Conservation (phyloP, 257 asterid species). For the Nicotiana tomentosiformis region DNA sequence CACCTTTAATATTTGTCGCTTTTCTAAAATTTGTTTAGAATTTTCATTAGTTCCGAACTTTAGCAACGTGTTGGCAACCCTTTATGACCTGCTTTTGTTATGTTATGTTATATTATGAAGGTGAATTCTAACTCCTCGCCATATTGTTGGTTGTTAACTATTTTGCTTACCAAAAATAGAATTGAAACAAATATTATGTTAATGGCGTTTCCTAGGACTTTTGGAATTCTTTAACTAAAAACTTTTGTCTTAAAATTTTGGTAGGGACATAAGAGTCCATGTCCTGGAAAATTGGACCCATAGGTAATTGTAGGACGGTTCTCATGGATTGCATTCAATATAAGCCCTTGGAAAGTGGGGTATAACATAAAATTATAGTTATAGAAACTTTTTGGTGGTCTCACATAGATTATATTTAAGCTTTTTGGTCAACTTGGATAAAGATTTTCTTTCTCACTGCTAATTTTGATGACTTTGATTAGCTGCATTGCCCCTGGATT, state of each 20-base stretch:
- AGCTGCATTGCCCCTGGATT: constrained; percentile 4
- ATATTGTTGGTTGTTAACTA: background rate
- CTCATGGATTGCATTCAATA: background rate
- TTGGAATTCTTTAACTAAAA: background rate
- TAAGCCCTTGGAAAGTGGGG: background rate
- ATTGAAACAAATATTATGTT: background rate
- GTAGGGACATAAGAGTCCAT: background rate
- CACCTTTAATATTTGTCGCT: background rate
- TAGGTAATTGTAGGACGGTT: constrained; percentile 1
- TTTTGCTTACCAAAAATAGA: background rate
- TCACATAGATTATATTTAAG: background rate
- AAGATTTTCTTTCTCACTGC: background rate
- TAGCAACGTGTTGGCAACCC: background rate
- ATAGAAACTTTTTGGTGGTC: background rate
- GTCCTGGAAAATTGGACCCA: background rate
- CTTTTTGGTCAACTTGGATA: background rate
- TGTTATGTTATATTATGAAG: background rate
- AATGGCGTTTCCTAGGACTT: background rate
- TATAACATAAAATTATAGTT: background rate
- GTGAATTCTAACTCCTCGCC: background rate
- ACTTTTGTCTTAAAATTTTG: background rate
- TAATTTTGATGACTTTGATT: background rate
- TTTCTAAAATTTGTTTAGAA: background rate
- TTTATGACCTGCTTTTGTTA: background rate
- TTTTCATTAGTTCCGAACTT: background rate